These are phyloP conservation scores for Phytophthora uliginosa DNA, from an alignment of 352 stramenopile genomes.

Conservation along the genomic window DNA sequence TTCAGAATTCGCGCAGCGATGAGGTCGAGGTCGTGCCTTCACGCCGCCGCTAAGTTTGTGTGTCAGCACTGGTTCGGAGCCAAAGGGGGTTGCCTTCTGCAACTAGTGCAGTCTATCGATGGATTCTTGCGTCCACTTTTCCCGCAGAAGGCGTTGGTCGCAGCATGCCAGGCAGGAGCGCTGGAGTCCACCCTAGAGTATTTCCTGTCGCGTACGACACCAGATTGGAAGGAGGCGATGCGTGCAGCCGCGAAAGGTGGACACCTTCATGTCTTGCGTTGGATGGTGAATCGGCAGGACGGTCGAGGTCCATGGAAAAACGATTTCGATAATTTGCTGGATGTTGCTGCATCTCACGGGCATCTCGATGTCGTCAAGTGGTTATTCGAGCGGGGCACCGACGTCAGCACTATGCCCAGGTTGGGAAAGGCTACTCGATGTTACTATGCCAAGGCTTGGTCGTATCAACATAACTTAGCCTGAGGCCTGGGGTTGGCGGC, in stretches of 20 bases:
- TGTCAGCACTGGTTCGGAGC: too few relatives aligned
- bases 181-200: not conserved
- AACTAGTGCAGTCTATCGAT: too few relatives aligned
- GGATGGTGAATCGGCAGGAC: too few relatives aligned
- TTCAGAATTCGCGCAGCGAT: too few relatives aligned
- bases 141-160: not conserved
- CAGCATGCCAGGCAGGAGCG: not conserved
- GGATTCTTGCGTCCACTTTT: not conserved
- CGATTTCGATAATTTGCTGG: too few relatives aligned
- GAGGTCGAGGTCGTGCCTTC: too few relatives aligned
- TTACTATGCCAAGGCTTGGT: not conserved
- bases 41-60: too few relatives aligned
- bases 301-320: too few relatives aligned
- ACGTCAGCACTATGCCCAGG: not conserved
- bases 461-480: not conserved
- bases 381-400: not conserved
- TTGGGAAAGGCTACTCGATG: not conserved
- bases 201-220: not conserved
- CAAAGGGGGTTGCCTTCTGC: too few relatives aligned
- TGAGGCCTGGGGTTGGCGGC: not conserved
- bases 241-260: too few relatives aligned
- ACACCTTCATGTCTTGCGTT: too few relatives aligned
- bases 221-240: too few relatives aligned
- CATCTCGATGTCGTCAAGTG: conserved; percentile 6
- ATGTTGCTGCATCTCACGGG: conserved; percentile 8